A percentile compares a stretch with the other conserved stretches of the same genome.
These are phyloP conservation scores for Fistulinella prunicolor DNA, from an alignment of 768 basidiomycete species.

Conservation along the genomic window DNA sequence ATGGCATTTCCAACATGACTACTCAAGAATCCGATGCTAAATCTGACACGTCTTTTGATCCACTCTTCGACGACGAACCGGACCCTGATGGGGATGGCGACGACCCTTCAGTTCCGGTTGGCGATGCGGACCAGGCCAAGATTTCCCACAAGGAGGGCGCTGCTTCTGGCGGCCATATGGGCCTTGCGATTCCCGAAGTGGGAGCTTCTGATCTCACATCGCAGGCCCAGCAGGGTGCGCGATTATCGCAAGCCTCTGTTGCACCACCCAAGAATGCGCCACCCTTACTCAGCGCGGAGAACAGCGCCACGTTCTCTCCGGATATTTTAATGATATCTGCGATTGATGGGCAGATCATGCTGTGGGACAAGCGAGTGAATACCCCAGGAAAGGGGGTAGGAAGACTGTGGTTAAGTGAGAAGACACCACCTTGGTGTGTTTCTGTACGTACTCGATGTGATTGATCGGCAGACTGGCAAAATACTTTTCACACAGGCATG, in stretches of 20 bases:
- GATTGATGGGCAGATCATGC: constrained; percentile 87
- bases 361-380: constrained; percentile 85
- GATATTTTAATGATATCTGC: constrained; percentile 86
- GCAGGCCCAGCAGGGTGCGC: constrained; percentile 23
- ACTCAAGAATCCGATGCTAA: constrained; percentile 55
- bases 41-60: constrained; percentile 82
- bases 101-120: constrained; percentile 14
- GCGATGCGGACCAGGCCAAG: constrained; percentile 15
- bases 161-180: constrained; percentile 13
- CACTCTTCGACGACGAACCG: constrained; percentile 85
- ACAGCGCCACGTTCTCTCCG: constrained; percentile 65
- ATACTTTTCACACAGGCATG: constrained; percentile 69
- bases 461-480: constrained; percentile 2
- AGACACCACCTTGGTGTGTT: constrained; percentile 93
- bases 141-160: constrained; percentile 14
- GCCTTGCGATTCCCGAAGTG: constrained; percentile 30
- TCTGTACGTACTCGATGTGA: constrained; percentile 56
- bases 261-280: constrained; percentile 73
- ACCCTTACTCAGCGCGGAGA: constrained; percentile 60
- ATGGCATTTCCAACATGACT: constrained; percentile 21
- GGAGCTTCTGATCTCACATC: constrained; percentile 19
- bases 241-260: constrained; percentile 35
- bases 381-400: constrained; percentile 70
- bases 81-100: constrained; percentile 54
- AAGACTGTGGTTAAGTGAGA: constrained; percentile 84